Conservation (phyloP, 179 eudicot genomes). For the Silene noctiflora region DNA sequence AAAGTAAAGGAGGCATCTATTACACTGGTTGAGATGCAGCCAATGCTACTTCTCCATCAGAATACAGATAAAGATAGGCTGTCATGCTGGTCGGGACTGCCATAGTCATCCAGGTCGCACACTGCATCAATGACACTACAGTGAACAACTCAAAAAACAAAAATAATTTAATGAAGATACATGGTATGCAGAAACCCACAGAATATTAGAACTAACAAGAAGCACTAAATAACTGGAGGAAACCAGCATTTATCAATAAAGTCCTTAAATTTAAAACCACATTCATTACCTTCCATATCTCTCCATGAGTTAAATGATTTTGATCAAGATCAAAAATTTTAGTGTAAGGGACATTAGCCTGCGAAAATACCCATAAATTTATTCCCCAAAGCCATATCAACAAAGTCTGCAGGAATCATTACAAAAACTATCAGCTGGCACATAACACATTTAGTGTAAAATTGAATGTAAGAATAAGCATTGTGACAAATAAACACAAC, state of each 20-base stretch:
- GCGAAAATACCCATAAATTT: slow-evolving; percentile 87
- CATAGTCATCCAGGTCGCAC: slow-evolving; percentile 98
- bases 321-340: slow-evolving; percentile 93
- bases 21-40: slow-evolving; percentile 99
- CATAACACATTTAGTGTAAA: background rate
- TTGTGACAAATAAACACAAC: background rate
- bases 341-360: slow-evolving; percentile 64
- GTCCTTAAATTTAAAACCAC: background rate
- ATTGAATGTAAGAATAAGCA: background rate
- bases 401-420: slow-evolving; percentile 60
- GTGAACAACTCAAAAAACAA: background rate
- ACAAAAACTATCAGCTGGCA: slow-evolving; percentile 5
- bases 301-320: slow-evolving; percentile 70
- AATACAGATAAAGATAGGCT: slow-evolving; percentile 91
- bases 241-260: background rate
- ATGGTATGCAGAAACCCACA: background rate
- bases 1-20: slow-evolving; percentile 70
- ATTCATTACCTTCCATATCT: slow-evolving; percentile 81
- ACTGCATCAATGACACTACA: slow-evolving; percentile 49
- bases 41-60: slow-evolving; percentile 91
- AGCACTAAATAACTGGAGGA: background rate
- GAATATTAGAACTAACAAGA: background rate
- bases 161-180: background rate
- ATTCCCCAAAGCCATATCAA: slow-evolving; percentile 97
- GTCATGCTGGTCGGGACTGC: slow-evolving; percentile 98